Evolutionary conservation across 441 rosid genomes (phyloP), one percentile per base, ranked within the genome.

Genomic region (Euphorbia neoarborescens): DNA sequence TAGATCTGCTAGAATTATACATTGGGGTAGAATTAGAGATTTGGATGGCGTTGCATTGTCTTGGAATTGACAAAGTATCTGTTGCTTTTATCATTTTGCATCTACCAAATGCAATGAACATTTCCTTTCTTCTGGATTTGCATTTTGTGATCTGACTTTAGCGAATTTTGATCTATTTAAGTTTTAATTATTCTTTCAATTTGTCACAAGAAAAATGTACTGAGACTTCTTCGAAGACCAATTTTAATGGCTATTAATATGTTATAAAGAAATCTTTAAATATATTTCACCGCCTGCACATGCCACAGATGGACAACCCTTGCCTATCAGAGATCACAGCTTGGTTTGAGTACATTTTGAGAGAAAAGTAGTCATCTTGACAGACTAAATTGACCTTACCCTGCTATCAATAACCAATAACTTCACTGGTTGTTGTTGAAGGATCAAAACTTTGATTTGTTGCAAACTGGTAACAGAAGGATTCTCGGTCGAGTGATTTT

Each of bases 361-460:
- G 14, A 30, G 37, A 60, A n/a, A 65, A 30, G 34, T 58, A 48
- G 46, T 9, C 54, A 59, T 19, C 28, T 37, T 14, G 17, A 53
- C 27, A 30, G 27, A 57, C 12, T 11, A 15, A 71, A 32, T 71
- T 60, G 8, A 12, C 25, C 87, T 69, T 78, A 90, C 97, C 92
- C 94, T 89, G 86, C 98, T 87, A 77, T 93, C 97, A 71, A 93
- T 83, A 56, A 93, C 86, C 28, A 91, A 82, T 81, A 93, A 78
- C 87, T 87, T 88, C 80, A 91, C 94, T 77, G n/a, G n/a, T n/a
- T 83, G 84, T 81, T 81, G 82, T 81, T 83, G 86, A 77, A 88
- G 85, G 66, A 92, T 79, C 66, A 87, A 89, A 61, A 82, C 80
- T 85, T 93, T 88, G 64, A 93, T 89, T 83, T 89, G 86, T 76